Base-by-base conservation (phyloP, 495 filamentous ascomycete species). In the Choiromyces venosus region DNA sequence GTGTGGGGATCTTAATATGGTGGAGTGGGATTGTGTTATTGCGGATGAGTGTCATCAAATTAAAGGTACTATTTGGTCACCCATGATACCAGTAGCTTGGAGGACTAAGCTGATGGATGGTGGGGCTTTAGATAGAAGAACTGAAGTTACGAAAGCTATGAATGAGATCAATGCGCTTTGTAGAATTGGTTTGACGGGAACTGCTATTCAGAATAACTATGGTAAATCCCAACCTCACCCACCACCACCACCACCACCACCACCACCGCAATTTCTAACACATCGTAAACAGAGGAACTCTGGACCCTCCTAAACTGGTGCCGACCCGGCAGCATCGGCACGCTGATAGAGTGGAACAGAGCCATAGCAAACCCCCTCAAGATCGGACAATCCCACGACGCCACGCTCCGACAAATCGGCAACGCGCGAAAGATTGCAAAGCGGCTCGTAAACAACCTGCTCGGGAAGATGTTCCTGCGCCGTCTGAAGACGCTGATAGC, bases 231-330 rank as follows among this genome's bases (percentile, higher is more conserved):
- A 35, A 66, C 69, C n/a, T 10, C 33, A 29, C 46, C 74, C 33
- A 29, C 33, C 68, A n/a, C n/a, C n/a, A n/a, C n/a, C n/a, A n/a
- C 66, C 66, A 67, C 12, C 10, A 4, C n/a, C n/a, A 37, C 65
- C 33, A 61, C 61, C 42, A 25, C 16, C 9, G 10, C 61, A 37
- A 42, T n/a, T 66, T 44, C 65, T 77, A 29, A 77, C 40, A 29
- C 10, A 33, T 9, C 10, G 16, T 66, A 9, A 35, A n/a, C 33
- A 79, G 92, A 97, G 79, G 96, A 99, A 82, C 87, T 99, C 1
- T 99, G 95, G 95, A 95, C 93, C 4, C 85, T 99, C 4, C 84
- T 99, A 18, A 97, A 98, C 83, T 99, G 95, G 95, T 93, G 93
- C 0, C 96, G 97, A 78, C 95, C 95, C 1, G 96, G 95, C 0